Evolutionary conservation across 345 rosid genomes (phyloP), one percentile per base, ranked within the genome.

Genomic region (Citrus glauca): DNA sequence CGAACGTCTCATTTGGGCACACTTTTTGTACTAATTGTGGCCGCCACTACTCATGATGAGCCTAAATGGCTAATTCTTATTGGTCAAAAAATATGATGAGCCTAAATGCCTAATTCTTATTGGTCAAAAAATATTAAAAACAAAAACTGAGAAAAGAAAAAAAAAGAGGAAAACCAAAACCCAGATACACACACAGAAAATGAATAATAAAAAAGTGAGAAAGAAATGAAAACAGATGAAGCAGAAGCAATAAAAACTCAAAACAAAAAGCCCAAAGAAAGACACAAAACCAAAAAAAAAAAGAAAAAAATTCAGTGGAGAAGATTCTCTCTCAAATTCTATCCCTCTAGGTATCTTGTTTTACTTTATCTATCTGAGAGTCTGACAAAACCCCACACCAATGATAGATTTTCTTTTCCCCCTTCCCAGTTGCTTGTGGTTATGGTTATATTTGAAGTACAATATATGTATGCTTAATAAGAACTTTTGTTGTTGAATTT

Each of bases 291-390:
- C n/a, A n/a, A n/a, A n/a, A 63, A 75, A 63, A 33, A 13, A 67
- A 19, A 83, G 79, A 63, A 35, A 35, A 13, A 67, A 9, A 83
- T 77, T 42, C 80, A 77, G 88, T 81, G 81, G 81, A 81, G 89
- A 84, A 66, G 80, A 84, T 80, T 79, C 53, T 76, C 79, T 30
- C 69, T 33, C 84, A 64, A 75, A 80, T 13, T 86, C 87, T 80
- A 50, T 73, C 80, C 69, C 74, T 65, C 74, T 64, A 56, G 45
- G 19, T 53, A 53, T 53, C 57, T 3, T 45, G 50, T 45, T 45
- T 45, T 45, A 45, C 50, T 45, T 45, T 45, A 45, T 45, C 17
- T 13, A 45, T 45, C 17, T 45, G 17, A 45, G 50, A 45, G 50
- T 45, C 50, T 13, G 17, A 45, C 17, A 45, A 22, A 66, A 20